A percentile compares a stretch with the other conserved stretches of the same genome.
phyloP scores from a whole-genome alignment of 768 basidiomycete genomes.

The Mycena albidolilacea region DNA sequence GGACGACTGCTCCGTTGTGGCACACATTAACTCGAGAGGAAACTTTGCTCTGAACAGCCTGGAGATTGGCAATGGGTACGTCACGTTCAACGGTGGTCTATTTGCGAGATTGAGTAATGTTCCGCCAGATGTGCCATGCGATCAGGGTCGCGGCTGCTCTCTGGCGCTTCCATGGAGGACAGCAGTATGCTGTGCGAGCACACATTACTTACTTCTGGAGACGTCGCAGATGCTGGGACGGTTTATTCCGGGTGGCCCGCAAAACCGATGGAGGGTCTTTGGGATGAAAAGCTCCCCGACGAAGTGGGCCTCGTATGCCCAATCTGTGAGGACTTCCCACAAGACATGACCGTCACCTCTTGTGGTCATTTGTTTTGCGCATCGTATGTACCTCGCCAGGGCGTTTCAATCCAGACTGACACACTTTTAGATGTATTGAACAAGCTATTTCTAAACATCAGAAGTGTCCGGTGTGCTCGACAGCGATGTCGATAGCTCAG shows the following conservation, averaged over 20 bases:
- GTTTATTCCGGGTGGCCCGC: conserved; percentile 64
- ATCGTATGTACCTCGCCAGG: not conserved
- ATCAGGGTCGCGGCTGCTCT: conserved; percentile 61
- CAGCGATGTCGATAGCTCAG: not conserved
- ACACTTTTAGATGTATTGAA: not conserved
- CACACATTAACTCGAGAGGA: conserved; percentile 63
- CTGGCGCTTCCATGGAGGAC: conserved; percentile 66
- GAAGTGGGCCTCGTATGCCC: conserved; percentile 45
- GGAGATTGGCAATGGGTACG: conserved; percentile 56
- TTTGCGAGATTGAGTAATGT: not conserved
- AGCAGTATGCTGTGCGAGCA: conserved; percentile 64
- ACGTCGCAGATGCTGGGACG: conserved; percentile 57
- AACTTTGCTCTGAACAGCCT: conserved; percentile 59
- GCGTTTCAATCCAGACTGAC: not conserved
- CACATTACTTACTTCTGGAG: conserved; percentile 62
- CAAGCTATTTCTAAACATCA: not conserved
- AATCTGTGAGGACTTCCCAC: conserved; percentile 47
- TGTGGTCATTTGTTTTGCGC: conserved; percentile 47
- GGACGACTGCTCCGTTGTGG: conserved; percentile 63
- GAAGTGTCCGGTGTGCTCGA: not conserved
- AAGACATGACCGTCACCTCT: conserved; percentile 45
- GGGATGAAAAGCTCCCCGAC: conserved; percentile 31
- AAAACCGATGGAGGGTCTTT: conserved; percentile 43
- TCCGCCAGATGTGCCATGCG: conserved; percentile 56
- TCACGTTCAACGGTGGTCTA: not conserved